Conservation (phyloP, 2,329 filamentous ascomycete genomes). For the Sphaerulina vaccinii region DNA sequence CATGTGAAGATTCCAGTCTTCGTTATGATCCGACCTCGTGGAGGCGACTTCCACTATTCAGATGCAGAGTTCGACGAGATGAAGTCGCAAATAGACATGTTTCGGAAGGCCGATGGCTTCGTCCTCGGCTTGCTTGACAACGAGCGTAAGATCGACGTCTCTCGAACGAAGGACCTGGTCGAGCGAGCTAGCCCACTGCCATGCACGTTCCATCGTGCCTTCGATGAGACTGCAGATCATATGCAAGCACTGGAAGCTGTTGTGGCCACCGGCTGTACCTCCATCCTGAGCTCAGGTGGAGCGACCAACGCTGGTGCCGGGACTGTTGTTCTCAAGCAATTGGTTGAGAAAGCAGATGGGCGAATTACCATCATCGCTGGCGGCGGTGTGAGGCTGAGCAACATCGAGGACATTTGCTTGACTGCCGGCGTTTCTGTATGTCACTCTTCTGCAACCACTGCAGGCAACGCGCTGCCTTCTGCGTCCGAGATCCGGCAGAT, state of each 20-base stretch:
- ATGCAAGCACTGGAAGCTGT: constrained; percentile 39
- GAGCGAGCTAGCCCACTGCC: constrained; percentile 42
- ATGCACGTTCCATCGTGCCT: constrained; percentile 57
- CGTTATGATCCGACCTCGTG: constrained; percentile 55
- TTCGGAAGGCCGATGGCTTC: constrained; percentile 48
- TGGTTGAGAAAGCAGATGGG: constrained; percentile 34
- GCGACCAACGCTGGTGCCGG: constrained; percentile 39
- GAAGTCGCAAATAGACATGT: constrained; percentile 40
- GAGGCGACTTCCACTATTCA: constrained; percentile 48
- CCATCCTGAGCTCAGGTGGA: constrained; percentile 53
- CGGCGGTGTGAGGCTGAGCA: constrained; percentile 50
- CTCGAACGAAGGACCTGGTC: constrained; percentile 46
- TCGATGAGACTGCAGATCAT: constrained; percentile 45
- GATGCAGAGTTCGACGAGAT: constrained; percentile 45
- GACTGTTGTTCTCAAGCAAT: constrained; percentile 33
- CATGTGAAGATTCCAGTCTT: constrained; percentile 45
- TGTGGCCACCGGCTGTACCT: constrained; percentile 46
- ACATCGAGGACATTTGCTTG: constrained; percentile 39
- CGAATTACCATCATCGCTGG: constrained; percentile 51
- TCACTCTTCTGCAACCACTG: constrained; percentile 28
- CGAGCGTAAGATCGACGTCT: constrained; percentile 40
- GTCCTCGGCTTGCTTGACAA: constrained; percentile 52
- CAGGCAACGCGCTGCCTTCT: constrained; percentile 10
- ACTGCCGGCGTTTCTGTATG: constrained; percentile 18
- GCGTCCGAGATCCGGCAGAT: constrained; percentile 20